Conservation (phyloP, 2,329 filamentous ascomycete species). For the Dactylellina haptotyla region DNA sequence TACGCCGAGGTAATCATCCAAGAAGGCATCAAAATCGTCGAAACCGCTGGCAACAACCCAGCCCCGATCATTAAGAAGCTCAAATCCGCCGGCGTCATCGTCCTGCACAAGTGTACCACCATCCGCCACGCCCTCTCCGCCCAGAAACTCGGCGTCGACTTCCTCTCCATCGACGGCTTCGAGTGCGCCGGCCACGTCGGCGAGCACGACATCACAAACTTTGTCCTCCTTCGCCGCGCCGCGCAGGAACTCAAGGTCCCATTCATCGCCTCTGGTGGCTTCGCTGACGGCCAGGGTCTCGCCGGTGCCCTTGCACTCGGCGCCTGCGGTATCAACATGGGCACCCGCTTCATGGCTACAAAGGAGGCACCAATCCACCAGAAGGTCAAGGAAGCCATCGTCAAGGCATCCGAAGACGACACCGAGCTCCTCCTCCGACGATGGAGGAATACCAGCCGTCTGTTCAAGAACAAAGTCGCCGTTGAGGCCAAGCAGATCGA, state of each 20-base stretch:
- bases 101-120: conserved; percentile 97
- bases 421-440: conserved; percentile 78
- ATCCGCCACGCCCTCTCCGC: conserved; percentile 92
- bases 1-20: conserved; percentile 94
- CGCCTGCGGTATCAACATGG: conserved; percentile 97
- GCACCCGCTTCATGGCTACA: conserved; percentile 96
- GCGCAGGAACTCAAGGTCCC: conserved; percentile 84
- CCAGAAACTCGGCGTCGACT: conserved; percentile 93
- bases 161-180: conserved; percentile 95
- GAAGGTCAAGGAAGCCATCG: conserved; percentile 94
- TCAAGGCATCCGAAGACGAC: conserved; percentile 86
- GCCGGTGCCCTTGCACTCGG: conserved; percentile 90
- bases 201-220: conserved; percentile 87
- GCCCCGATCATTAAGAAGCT: conserved; percentile 89
- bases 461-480: conserved; percentile 91
- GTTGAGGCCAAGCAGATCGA: conserved; percentile 84
- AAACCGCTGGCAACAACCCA: conserved; percentile 89
- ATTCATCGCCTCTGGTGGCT: conserved; percentile 95
- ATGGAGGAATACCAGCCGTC: conserved; percentile 90
- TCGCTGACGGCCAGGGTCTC: conserved; percentile 91
- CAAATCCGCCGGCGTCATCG: conserved; percentile 76
- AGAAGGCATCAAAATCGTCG: conserved; percentile 82
- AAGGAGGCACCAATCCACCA: conserved; percentile 89
- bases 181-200: conserved; percentile 93
- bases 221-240: conserved; percentile 85